phyloP scores from a whole-genome alignment of 768 basidiomycete species.

The Xerocomus potaroensis region DNA sequence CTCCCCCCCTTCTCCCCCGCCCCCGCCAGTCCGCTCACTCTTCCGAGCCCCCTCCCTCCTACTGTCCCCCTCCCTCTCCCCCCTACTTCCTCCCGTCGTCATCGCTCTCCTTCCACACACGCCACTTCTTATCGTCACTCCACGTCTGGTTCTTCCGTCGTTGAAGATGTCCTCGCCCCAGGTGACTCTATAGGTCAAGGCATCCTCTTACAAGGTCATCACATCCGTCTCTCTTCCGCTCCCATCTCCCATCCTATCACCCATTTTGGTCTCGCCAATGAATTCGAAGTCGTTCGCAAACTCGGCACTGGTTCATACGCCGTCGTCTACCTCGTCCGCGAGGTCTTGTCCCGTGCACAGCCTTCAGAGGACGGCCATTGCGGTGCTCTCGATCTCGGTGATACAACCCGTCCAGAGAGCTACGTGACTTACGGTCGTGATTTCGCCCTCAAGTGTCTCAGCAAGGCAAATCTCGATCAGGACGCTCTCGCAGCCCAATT shows the following conservation, averaged over 20 bases:
- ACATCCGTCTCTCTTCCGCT: constrained; percentile 51
- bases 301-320: constrained; percentile 91
- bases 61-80: constrained; percentile 29
- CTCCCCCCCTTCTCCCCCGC: constrained; percentile 29
- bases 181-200: constrained; percentile 76
- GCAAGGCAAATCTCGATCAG: constrained; percentile 88
- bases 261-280: constrained; percentile 48
- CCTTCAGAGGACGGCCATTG: constrained; percentile 52
- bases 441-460: constrained; percentile 94
- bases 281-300: constrained; percentile 81
- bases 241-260: constrained; percentile 31
- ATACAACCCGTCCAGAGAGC: constrained; percentile 29
- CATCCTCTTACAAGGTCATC: constrained; percentile 60
- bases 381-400: constrained; percentile 53
- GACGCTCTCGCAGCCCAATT: constrained; percentile 87
- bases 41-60: constrained; percentile 35
- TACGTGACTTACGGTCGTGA: constrained; percentile 64
- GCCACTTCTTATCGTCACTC: constrained; percentile 25
- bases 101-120: constrained; percentile 29
- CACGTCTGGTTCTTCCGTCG: constrained; percentile 28
- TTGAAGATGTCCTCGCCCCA: constrained; percentile 55
- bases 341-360: constrained; percentile 45
- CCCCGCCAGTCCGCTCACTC: constrained; percentile 30
- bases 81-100: constrained; percentile 33
- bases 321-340: constrained; percentile 88